Conservation (phyloP, 371 early-diverging fungal species). For the Syncephalastrum racemosum region DNA sequence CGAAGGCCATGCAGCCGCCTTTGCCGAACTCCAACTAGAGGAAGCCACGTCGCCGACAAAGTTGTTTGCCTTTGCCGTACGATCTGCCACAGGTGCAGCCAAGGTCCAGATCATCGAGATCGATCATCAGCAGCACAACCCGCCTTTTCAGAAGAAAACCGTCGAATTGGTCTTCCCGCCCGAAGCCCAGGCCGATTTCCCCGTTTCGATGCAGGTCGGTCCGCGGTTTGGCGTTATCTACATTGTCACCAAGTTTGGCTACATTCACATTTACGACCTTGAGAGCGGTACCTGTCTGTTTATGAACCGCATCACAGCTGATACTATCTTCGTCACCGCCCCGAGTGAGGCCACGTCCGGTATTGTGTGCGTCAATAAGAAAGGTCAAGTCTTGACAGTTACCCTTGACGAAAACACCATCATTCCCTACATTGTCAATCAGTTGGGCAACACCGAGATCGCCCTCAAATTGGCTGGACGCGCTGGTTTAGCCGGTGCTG, state of each 20-base stretch:
- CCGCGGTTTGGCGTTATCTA: constrained; percentile 90
- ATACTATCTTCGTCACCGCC: constrained; percentile 97
- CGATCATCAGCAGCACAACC: constrained; percentile 92
- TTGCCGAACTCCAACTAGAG: constrained; percentile 87
- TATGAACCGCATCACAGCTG: constrained; percentile 95
- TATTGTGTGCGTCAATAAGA: constrained; percentile 93
- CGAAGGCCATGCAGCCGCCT: constrained; percentile 96
- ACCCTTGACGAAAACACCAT: constrained; percentile 85
- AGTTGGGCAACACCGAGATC: constrained; percentile 83
- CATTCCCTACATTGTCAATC: constrained; percentile 87
- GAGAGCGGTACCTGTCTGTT: constrained; percentile 92
- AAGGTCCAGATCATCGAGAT: constrained; percentile 96
- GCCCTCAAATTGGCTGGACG: constrained; percentile 90
- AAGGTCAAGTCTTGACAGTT: constrained; percentile 96
- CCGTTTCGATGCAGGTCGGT: constrained; percentile 95
- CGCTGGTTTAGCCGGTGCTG: constrained; percentile 93
- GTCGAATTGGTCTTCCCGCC: constrained; percentile 96
- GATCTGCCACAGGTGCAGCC: constrained; percentile 71
- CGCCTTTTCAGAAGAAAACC: constrained; percentile 86
- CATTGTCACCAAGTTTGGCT: constrained; percentile 97
- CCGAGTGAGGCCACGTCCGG: constrained; percentile 85
- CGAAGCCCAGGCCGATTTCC: constrained; percentile 93
- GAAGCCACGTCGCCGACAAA: constrained; percentile 76
- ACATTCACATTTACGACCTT: constrained; percentile 94
- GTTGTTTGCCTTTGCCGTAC: constrained; percentile 92